Evolutionary conservation across 2,329 filamentous ascomycete genomes (phyloP).

Genomic region (Penicillium capsulatum): DNA sequence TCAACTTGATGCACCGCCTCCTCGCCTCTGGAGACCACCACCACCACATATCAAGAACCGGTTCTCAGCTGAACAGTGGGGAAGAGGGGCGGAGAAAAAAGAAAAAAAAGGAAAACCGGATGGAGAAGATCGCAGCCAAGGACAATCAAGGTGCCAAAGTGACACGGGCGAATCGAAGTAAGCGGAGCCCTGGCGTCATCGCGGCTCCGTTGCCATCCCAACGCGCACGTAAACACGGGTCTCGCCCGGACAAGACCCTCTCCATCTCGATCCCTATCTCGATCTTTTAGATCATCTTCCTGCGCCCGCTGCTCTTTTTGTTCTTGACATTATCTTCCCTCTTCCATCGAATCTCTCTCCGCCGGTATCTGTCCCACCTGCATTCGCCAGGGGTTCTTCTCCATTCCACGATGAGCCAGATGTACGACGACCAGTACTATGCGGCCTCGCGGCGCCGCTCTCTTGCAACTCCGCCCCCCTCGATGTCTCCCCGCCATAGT

Average conservation of each 20-base stretch:
- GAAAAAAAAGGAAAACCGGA: conserved; percentile 15
- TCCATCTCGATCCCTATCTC: conserved; percentile 13
- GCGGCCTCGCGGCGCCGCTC: conserved; percentile 58
- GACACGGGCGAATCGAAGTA: conserved; percentile 5
- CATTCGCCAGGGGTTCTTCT: conserved; percentile 11
- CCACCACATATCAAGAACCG: conserved; percentile 1
- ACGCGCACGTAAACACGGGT: conserved; percentile 32
- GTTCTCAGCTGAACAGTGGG: conserved; percentile 25
- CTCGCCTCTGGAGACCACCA: neutral
- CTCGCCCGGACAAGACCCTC: conserved; percentile 20
- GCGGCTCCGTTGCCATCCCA: conserved; percentile 37
- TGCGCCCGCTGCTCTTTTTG: conserved; percentile 5
- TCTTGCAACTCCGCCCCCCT: conserved; percentile 41
- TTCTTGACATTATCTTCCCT: neutral
- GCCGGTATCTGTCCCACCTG: neutral
- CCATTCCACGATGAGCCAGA: conserved; percentile 30
- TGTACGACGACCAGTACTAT: conserved; percentile 45
- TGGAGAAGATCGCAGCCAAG: conserved; percentile 9
- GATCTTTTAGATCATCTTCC: conserved; percentile 17
- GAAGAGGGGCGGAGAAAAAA: conserved; percentile 9
- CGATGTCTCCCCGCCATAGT: conserved; percentile 42
- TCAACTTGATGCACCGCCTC: too few species aligned
- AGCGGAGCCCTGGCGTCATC: conserved; percentile 22
- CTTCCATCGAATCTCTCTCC: neutral
- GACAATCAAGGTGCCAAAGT: too few species aligned